Conservation (phyloP, 441 rosid genomes). For the Adansonia gregorii region DNA sequence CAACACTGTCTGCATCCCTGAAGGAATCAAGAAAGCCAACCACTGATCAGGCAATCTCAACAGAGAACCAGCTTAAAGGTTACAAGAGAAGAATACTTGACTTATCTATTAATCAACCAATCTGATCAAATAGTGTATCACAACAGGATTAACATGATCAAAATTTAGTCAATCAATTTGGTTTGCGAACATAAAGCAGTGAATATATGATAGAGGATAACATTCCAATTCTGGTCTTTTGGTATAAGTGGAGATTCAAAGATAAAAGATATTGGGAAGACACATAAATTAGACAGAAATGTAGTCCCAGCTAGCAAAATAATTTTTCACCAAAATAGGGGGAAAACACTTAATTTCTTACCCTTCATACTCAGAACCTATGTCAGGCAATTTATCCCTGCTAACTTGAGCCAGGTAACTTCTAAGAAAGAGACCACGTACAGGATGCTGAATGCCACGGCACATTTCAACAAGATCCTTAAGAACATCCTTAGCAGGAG, state of each 20-base stretch:
- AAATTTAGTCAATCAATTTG: slow-evolving; percentile 5
- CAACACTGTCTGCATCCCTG: slow-evolving; percentile 80
- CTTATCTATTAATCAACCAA: not conserved
- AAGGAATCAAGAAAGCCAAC: slow-evolving; percentile 29
- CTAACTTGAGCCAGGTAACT: slow-evolving; percentile 83
- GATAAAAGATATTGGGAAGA: slow-evolving; percentile 1
- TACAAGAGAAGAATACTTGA: not conserved
- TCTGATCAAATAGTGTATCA: not conserved
- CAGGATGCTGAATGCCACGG: slow-evolving; percentile 82
- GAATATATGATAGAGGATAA: not conserved
- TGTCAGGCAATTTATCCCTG: slow-evolving; percentile 78
- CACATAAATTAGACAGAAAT: not conserved
- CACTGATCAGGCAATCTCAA: slow-evolving; percentile 18
- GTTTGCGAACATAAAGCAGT: slow-evolving; percentile 4
- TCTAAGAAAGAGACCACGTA: slow-evolving; percentile 81
- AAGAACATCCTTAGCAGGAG: slow-evolving; percentile 80
- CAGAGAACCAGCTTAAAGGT: slow-evolving; percentile 17
- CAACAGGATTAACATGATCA: slow-evolving; percentile 16
- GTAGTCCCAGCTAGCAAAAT: not conserved
- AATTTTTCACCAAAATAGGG: not conserved
- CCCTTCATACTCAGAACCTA: slow-evolving; percentile 87
- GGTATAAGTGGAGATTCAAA: not conserved
- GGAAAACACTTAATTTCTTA: slow-evolving; percentile 37
- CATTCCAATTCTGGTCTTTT: slow-evolving; percentile 3
- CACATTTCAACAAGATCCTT: slow-evolving; percentile 91